Percentiles rank a stretch among this genome's conserved stretches.
phyloP scores from a whole-genome alignment of 2,329 filamentous ascomycete genomes.

The Sporothrix brasiliensis region DNA sequence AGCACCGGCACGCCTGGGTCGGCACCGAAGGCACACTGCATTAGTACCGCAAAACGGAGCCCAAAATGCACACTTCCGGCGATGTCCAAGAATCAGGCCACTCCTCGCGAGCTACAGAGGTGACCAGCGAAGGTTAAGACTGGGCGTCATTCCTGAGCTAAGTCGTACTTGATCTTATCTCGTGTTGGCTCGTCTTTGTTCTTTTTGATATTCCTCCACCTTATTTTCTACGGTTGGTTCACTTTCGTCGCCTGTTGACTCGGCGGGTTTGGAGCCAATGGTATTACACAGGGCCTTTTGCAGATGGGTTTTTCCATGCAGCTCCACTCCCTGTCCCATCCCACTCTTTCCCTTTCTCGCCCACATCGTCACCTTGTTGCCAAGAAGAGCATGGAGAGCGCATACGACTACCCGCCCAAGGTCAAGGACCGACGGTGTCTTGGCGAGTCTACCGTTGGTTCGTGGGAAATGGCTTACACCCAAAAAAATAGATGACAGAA shows the following conservation, averaged over 20 bases:
- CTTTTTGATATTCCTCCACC: not conserved
- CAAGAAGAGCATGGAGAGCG: conserved; percentile 25
- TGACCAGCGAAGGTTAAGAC: not conserved
- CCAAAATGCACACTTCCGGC: conserved; percentile 1
- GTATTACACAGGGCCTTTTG: not conserved
- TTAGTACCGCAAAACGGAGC: not conserved
- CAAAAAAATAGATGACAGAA: not conserved
- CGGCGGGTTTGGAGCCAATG: not conserved
- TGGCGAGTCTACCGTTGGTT: not conserved
- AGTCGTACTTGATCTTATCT: not conserved
- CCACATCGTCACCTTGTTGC: not conserved
- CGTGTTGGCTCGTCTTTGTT: not conserved
- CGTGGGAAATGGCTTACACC: conserved; percentile 2
- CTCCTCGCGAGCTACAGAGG: conserved; percentile 11
- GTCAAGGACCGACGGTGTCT: not conserved
- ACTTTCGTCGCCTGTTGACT: not conserved
- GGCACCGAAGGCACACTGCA: not conserved
- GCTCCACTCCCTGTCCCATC: not conserved
- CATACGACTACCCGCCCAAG: not conserved
- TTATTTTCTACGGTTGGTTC: not conserved
- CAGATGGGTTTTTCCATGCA: not conserved
- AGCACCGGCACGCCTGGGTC: conserved; percentile 2
- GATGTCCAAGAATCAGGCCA: not conserved
- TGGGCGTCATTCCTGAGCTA: not conserved
- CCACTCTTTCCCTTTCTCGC: not conserved